Evolutionary conservation across 2,329 filamentous ascomycete species (phyloP).

Genomic region (Stemphylium lycopersici): DNA sequence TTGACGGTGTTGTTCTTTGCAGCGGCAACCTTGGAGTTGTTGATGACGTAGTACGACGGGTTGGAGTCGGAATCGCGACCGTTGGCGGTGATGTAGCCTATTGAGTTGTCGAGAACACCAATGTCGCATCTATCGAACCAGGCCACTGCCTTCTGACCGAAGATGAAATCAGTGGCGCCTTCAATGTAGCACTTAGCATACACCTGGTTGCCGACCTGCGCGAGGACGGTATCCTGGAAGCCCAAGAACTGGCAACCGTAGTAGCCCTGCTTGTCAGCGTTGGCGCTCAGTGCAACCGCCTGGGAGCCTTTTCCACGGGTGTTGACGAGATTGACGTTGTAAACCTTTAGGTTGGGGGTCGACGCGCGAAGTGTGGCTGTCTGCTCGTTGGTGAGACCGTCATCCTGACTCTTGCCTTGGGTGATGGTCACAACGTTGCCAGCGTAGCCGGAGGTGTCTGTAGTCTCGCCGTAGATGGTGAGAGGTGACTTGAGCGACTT

Average conservation of each 20-base stretch:
- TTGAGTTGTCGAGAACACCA: conserved; percentile 49
- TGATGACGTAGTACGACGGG: conserved; percentile 61
- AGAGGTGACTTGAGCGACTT: conserved; percentile 56
- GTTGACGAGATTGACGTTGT: conserved; percentile 65
- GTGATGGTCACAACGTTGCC: conserved; percentile 65
- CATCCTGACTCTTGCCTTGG: conserved; percentile 54
- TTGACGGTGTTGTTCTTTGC: conserved; percentile 48
- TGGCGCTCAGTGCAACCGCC: conserved; percentile 61
- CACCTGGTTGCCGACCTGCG: conserved; percentile 58
- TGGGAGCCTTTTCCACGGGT: conserved; percentile 57
- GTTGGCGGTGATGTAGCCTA: conserved; percentile 52
- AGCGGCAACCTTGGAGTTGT: conserved; percentile 57
- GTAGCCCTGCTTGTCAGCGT: conserved; percentile 60
- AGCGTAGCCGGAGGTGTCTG: conserved; percentile 56
- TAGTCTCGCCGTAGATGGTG: conserved; percentile 66
- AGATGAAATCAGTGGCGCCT: conserved; percentile 66
- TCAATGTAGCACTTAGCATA: conserved; percentile 64
- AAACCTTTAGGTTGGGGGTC: conserved; percentile 62
- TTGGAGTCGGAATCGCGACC: conserved; percentile 41
- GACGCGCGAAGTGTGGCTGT: conserved; percentile 59
- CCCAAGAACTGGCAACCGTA: conserved; percentile 63
- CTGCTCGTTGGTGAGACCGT: conserved; percentile 59
- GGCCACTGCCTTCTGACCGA: conserved; percentile 58
- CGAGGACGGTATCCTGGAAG: conserved; percentile 61
- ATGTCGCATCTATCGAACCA: conserved; percentile 62